Evolutionary conservation across 345 rosid species (phyloP).

Genomic region (rapeseed (Brassica napus)): DNA sequence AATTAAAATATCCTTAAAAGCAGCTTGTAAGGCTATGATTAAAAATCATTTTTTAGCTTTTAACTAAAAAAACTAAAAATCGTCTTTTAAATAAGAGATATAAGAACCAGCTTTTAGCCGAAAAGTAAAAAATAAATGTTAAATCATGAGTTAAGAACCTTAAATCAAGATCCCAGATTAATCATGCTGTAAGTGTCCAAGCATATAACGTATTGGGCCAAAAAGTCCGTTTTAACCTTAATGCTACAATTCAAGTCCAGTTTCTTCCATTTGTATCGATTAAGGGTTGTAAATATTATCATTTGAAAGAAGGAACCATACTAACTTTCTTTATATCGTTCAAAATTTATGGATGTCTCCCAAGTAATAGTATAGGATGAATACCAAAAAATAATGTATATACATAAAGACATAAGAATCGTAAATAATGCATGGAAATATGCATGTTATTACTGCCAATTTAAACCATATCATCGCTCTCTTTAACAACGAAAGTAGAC

Average conservation of each 20-base stretch:
- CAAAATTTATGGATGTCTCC: background rate
- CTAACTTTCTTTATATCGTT: background rate
- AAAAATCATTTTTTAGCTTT: too few relatives aligned
- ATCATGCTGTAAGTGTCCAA: too few relatives aligned
- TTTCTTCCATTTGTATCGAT: too few relatives aligned
- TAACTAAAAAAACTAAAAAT: too few relatives aligned
- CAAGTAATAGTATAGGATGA: background rate
- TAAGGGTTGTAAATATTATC: background rate
- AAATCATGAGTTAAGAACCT: too few relatives aligned
- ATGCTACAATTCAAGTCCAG: too few relatives aligned
- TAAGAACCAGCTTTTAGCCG: too few relatives aligned
- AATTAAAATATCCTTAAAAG: background rate
- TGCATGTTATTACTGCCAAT: background rate
- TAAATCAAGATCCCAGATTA: too few relatives aligned
- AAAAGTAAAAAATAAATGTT: too few relatives aligned
- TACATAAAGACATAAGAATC: background rate
- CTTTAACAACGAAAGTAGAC: background rate
- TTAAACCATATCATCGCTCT: background rate
- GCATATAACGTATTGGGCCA: too few relatives aligned
- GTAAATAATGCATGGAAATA: conserved; percentile 12
- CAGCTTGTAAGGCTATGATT: too few relatives aligned
- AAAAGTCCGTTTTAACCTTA: background rate
- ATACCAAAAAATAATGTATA: background rate
- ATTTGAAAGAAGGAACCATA: background rate
- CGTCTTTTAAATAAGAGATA: too few relatives aligned